These are phyloP conservation scores for Phytopythium ostracodes DNA, from an alignment of 352 stramenopile genomes.

Conservation along the genomic window DNA sequence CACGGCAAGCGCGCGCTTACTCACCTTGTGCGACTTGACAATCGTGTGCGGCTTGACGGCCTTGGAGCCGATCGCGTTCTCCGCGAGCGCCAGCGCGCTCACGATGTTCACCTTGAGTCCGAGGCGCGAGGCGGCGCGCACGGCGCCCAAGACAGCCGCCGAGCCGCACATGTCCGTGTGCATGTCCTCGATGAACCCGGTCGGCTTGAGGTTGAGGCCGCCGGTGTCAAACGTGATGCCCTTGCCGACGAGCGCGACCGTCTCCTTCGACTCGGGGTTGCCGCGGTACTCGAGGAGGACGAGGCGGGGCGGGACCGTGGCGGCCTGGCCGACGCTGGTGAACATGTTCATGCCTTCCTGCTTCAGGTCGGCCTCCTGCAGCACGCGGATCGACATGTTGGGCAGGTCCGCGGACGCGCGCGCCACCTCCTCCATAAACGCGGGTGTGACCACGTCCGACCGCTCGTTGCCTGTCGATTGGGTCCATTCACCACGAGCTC, in stretches of 20 bases:
- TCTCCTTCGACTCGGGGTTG: slow-evolving; percentile 56
- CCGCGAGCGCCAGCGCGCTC: slow-evolving; percentile 65
- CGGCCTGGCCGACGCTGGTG: slow-evolving; percentile 72
- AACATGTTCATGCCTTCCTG: slow-evolving; percentile 87
- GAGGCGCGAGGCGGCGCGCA: slow-evolving; percentile 64
- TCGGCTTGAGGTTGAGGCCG: slow-evolving; percentile 94
- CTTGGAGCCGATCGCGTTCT: slow-evolving; percentile 86
- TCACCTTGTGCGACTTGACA: slow-evolving; percentile 82
- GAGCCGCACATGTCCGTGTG: slow-evolving; percentile 92
- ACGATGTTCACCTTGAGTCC: slow-evolving; percentile 82
- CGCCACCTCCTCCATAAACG: slow-evolving; percentile 80
- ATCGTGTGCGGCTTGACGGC: slow-evolving; percentile 85
- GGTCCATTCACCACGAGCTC: neutral
- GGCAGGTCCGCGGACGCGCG: slow-evolving; percentile 59
- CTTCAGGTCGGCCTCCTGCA: slow-evolving; percentile 75
- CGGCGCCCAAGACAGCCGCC: slow-evolving; percentile 77
- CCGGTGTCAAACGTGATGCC: slow-evolving; percentile 94
- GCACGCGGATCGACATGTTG: slow-evolving; percentile 74
- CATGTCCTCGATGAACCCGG: slow-evolving; percentile 89
- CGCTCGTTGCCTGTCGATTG: slow-evolving; percentile 54
- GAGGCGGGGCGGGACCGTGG: slow-evolving; percentile 65
- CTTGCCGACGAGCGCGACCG: slow-evolving; percentile 90
- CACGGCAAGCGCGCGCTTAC: neutral
- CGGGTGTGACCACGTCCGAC: slow-evolving; percentile 68
- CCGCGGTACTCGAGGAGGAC: slow-evolving; percentile 83